Conservation (phyloP, 2,329 filamentous ascomycete genomes). For the Cercospora berteroae region DNA sequence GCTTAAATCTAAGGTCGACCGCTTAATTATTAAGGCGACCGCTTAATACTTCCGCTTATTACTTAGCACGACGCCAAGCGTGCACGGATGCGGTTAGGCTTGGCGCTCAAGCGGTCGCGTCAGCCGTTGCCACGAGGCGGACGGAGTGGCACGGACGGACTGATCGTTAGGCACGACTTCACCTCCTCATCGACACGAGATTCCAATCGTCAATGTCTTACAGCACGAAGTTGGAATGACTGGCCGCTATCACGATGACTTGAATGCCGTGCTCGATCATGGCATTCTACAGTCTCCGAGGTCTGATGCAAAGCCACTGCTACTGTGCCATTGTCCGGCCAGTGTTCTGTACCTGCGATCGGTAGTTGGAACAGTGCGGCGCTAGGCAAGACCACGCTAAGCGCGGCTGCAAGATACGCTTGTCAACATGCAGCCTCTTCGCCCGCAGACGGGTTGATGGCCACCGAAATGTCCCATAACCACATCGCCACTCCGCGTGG, state of each 20-base stretch:
- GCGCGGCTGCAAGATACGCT: neutral
- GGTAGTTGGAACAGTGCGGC: neutral
- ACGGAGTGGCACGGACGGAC: too few relatives aligned
- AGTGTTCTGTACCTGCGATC: neutral
- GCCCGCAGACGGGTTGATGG: neutral
- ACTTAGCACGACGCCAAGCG: too few relatives aligned
- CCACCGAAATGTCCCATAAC: neutral
- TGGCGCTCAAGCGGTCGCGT: too few relatives aligned
- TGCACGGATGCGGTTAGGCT: too few relatives aligned
- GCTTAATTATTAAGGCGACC: too few relatives aligned
- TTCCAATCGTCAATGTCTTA: neutral
- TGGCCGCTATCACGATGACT: neutral
- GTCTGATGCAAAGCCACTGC: too few relatives aligned
- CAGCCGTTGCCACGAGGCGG: too few relatives aligned
- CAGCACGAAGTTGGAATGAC: too few relatives aligned
- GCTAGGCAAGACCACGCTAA: neutral
- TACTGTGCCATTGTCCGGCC: neutral
- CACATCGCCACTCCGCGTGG: neutral
- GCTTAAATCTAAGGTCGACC: too few relatives aligned
- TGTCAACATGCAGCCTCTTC: neutral
- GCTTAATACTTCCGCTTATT: too few relatives aligned
- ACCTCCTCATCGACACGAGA: neutral
- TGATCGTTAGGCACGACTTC: constrained; percentile 1
- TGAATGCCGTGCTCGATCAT: too few relatives aligned
- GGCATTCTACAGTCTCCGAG: too few relatives aligned